Evolutionary conservation across 495 filamentous ascomycete genomes (phyloP), one percentile per base, ranked within the genome.

Genomic region (Hypoxylon subgilvum): DNA sequence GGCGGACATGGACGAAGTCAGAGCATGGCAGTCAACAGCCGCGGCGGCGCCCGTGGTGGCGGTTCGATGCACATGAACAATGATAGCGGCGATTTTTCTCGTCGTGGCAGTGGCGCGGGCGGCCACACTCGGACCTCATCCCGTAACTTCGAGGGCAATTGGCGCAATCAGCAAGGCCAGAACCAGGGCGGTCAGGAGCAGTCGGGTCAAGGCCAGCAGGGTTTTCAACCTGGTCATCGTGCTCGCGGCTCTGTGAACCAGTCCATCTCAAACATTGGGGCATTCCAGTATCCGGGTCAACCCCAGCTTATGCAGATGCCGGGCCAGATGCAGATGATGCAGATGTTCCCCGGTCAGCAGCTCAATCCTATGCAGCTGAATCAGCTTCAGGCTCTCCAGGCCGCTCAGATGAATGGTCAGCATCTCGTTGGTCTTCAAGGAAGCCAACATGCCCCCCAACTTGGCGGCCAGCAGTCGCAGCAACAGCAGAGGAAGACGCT

Each of bases 401-500:
- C 86, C 70, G 89, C 89, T 42, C 87, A 93, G 71, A 82, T 97
- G 74, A 89, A 86, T 67, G 88, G 86, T 10, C 89, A 91, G 69
- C 85, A 84, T 52, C 76, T 89, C 60, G 78, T 78, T 41, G 81
- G 83, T 44, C 81, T 89, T 42, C 84, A 87, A 63, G 85, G 81
- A 6, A 90, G 87, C 68, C 91, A 96, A 71, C 89, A 94, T 66
- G 86, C 87, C 16, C 88, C 85, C 28, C 81, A 84, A 46, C 76
- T 88, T 52, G 79, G 81, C 27, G 77, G 80, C 30, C 84, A 88
- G 49, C 82, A 85, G 48, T 85, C 89, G 41, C 90, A 88, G 57
- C 91, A 94, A 62, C 92, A 96, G 64, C 92, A 96, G 81, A 87
- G 95, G 62, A 98, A 98, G 80, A 98, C 94, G 3, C 82, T 98